Conservation (phyloP, 306 rosid genomes). For the Benincasa hispida region DNA sequence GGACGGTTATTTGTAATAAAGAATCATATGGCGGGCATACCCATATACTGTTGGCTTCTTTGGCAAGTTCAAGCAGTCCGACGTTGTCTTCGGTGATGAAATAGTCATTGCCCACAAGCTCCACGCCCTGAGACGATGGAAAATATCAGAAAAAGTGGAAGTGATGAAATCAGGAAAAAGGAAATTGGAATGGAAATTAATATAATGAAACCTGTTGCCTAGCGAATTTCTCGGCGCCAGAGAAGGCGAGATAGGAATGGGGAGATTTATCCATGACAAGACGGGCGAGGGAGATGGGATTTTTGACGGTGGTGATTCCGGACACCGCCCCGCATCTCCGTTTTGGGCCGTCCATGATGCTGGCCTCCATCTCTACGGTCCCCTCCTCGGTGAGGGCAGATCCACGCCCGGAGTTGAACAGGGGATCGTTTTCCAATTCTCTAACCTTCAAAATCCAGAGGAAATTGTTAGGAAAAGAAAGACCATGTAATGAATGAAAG, state of each 20-base stretch:
- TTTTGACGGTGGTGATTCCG: slow-evolving; percentile 66
- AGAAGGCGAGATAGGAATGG: slow-evolving; percentile 81
- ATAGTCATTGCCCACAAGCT: slow-evolving; percentile 54
- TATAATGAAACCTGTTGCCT: slow-evolving; percentile 35
- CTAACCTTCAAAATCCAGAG: slow-evolving; percentile 32
- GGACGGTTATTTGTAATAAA: too few species aligned
- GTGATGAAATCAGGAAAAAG: not conserved
- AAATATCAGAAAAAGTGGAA: not conserved
- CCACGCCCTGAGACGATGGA: slow-evolving; percentile 41
- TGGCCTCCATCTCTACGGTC: slow-evolving; percentile 91
- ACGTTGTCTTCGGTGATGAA: slow-evolving; percentile 78
- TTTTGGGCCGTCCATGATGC: slow-evolving; percentile 82
- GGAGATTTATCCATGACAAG: slow-evolving; percentile 96
- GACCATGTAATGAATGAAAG: too few species aligned
- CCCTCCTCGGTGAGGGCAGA: slow-evolving; percentile 77
- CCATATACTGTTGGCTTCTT: slow-evolving; percentile 80
- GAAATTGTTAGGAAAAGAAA: not conserved
- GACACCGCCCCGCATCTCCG: slow-evolving; percentile 94
- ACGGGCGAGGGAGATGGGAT: slow-evolving; percentile 83
- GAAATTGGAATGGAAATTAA: not conserved
- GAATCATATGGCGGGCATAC: slow-evolving; percentile 15
- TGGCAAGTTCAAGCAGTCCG: slow-evolving; percentile 77
- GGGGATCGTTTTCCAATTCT: slow-evolving; percentile 69
- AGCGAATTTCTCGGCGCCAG: slow-evolving; percentile 86
- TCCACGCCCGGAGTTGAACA: slow-evolving; percentile 91